Base-by-base conservation (phyloP, 2,329 filamentous ascomycete genomes). In the Phymatotrichopsis omnivora region DNA sequence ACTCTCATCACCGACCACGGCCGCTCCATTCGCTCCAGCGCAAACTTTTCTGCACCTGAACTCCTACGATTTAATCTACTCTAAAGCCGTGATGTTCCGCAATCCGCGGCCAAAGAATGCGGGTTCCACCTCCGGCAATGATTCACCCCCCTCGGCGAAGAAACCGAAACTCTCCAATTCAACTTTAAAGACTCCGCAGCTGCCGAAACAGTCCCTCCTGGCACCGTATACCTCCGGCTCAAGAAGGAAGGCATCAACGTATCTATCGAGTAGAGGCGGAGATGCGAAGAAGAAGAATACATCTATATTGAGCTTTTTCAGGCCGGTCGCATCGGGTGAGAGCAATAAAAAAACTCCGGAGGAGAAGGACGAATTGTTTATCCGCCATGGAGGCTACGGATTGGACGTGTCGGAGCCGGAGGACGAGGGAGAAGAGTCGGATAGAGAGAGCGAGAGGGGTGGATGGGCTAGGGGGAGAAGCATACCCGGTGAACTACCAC, bases 351-450 rank as follows among this genome's bases (percentile, higher is more conserved):
- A 35, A 22, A 19, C 17, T 5, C 12, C 24, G 33, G 33, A 41
- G 19, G 24, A 2, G 10, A 42, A 38, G 17, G 52, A 54, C 25
- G 44, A 40, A 17, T 20, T 54, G 14, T 54, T 54, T 19, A 27
- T 44, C 14, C 31, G 39, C 16, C 47, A 54, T 30, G 50, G 52
- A 6, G 41, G 40, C 7, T 54, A 54, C 14, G 47, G 45, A 35
- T 35, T 54, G 1, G 52, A 54, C 40, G 34, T 54, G 27, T 53
- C 42, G 10, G 52, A 54, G 17, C 52, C 52, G 3, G 50, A 53
- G 3, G 52, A 53, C 19, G 37, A 36, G 4, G 49, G 43, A 5
- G 49, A 43, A 3, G 42, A 22, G 2, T 12, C 11, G 11, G 31
- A 44, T 20, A 27, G 25, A 2, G 49, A 47, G n/a, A 17, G 35